Evolutionary conservation across 208 protist genomes (phyloP).

Genomic region (Leishmania turanica): DNA sequence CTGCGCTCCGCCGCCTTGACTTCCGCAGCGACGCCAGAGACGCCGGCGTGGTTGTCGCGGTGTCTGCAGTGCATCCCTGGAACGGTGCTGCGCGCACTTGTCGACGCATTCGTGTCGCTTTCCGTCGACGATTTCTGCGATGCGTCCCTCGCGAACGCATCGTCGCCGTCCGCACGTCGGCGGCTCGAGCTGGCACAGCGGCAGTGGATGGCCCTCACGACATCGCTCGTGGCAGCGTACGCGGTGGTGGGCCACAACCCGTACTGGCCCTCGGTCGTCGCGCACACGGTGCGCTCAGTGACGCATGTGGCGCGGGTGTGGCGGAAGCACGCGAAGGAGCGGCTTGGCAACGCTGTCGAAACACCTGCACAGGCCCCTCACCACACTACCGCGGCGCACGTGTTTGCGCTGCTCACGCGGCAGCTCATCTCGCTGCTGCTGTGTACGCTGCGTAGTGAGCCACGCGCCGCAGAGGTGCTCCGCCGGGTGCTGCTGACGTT

Average conservation of each 20-base stretch:
- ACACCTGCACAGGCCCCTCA: not conserved
- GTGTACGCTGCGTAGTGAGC: constrained; percentile 30
- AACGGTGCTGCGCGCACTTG: constrained; percentile 62
- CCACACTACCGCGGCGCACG: not conserved
- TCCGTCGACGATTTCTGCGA: constrained; percentile 30
- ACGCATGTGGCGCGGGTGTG: constrained; percentile 14
- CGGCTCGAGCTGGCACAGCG: not conserved
- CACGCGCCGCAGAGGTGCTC: constrained; percentile 21
- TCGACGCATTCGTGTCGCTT: constrained; percentile 52
- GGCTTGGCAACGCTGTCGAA: not conserved
- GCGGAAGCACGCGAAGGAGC: constrained; percentile 3
- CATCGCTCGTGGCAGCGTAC: constrained; percentile 40
- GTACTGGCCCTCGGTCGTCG: constrained; percentile 72
- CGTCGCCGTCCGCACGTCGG: not conserved
- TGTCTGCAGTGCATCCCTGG: constrained; percentile 50
- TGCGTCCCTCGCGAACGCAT: not conserved
- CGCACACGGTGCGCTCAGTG: constrained; percentile 17
- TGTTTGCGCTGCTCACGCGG: not conserved
- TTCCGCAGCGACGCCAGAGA: not conserved
- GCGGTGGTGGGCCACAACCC: constrained; percentile 51
- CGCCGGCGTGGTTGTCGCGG: constrained; percentile 43
- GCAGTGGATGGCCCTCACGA: constrained; percentile 22
- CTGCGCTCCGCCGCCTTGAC: constrained; percentile 21
- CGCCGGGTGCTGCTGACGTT: constrained; percentile 20
- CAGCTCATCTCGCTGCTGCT: constrained; percentile 25